These are phyloP conservation scores for Ceratocystis lukuohia DNA, from an alignment of 2,329 filamentous ascomycete genomes.

Conservation along the genomic window DNA sequence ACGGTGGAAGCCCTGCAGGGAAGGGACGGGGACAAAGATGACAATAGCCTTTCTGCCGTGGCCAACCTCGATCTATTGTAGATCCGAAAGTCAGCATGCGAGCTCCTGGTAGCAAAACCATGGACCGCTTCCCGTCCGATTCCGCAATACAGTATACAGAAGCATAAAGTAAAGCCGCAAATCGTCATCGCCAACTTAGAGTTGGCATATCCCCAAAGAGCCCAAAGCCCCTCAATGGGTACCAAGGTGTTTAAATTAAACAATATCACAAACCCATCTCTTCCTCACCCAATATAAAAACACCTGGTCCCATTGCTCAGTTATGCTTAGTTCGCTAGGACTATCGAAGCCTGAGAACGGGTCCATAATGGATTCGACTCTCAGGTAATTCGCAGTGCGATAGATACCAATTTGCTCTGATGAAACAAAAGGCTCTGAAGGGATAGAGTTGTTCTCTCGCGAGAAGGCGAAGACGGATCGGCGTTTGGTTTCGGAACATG, in stretches of 20 bases:
- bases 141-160: constrained; percentile 31
- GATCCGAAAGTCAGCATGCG: constrained; percentile 60
- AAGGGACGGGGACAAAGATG: constrained; percentile 99
- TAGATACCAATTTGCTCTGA: background rate
- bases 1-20: constrained; percentile 96
- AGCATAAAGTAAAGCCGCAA: constrained; percentile 22
- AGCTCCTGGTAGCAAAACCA: constrained; percentile 54
- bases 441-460: constrained; percentile 15
- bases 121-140: constrained; percentile 67
- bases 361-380: constrained; percentile 7
- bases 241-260: background rate
- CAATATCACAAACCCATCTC: background rate
- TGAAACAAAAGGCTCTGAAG: constrained; percentile 1
- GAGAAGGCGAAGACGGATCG: constrained; percentile 17
- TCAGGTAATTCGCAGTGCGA: background rate
- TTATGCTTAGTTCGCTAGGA: constrained; percentile 12
- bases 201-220: constrained; percentile 17
- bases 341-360: constrained; percentile 1
- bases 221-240: constrained; percentile 4
- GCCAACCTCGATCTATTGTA: constrained; percentile 93
- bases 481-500: constrained; percentile 19
- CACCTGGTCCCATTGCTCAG: constrained; percentile 9
- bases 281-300: constrained; percentile 7
- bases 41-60: constrained; percentile 99
- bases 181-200: constrained; percentile 21